These are phyloP conservation scores for Knoxia roxburghii DNA, from an alignment of 257 asterid species.

Conservation along the genomic window DNA sequence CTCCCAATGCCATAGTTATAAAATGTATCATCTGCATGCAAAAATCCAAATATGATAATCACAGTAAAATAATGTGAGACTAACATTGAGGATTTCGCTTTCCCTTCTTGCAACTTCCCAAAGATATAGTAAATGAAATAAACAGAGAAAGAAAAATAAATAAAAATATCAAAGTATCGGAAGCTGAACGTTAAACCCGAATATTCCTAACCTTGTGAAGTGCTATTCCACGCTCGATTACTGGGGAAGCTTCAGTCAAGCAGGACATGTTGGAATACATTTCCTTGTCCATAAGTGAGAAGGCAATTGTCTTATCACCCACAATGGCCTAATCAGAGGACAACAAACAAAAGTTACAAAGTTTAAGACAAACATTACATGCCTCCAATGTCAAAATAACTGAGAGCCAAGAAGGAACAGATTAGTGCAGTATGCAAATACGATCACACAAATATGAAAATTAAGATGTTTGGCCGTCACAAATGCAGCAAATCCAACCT, in stretches of 20 bases:
- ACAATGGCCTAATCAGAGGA: slow-evolving; percentile 65
- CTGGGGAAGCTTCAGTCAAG: slow-evolving; percentile 73
- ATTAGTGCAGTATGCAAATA: background rate
- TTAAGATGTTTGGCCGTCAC: slow-evolving; percentile 9
- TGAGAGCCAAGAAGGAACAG: background rate
- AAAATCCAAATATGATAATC: slow-evolving; percentile 9
- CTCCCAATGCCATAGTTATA: slow-evolving; percentile 92
- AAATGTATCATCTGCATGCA: slow-evolving; percentile 88
- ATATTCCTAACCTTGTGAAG: slow-evolving; percentile 70
- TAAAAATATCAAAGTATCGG: too few relatives aligned
- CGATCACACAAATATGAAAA: background rate
- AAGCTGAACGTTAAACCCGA: background rate
- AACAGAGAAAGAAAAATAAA: background rate
- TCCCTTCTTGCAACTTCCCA: background rate
- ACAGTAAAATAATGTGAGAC: background rate
- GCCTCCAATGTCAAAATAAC: too few relatives aligned
- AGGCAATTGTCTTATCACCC: slow-evolving; percentile 93
- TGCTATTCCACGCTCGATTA: slow-evolving; percentile 81
- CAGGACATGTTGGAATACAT: slow-evolving; percentile 97
- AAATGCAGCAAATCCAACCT: slow-evolving; percentile 36
- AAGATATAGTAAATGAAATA: background rate
- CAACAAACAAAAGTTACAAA: slow-evolving; percentile 11
- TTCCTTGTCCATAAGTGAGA: slow-evolving; percentile 86
- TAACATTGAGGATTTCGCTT: background rate
- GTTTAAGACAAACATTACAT: background rate